Conservation (phyloP, 2,329 filamentous ascomycete genomes). For the Penicillium verrucosum region DNA sequence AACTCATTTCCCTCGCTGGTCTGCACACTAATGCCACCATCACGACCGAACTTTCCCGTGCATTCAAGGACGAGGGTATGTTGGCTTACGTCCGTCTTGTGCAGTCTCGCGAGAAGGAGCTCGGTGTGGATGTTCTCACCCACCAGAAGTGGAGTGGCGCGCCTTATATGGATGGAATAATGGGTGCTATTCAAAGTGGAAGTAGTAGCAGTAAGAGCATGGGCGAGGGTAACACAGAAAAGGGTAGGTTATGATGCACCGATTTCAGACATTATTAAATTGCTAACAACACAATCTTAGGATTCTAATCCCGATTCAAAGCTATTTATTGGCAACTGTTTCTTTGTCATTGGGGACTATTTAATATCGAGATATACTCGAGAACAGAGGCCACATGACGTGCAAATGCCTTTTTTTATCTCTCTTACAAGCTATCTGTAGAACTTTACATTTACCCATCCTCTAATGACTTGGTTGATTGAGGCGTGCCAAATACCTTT, state of each 20-base stretch:
- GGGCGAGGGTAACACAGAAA: conserved; percentile 90
- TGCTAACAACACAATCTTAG: background rate
- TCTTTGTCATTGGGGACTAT: background rate
- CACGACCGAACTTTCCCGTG: conserved; percentile 70
- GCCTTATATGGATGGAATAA: conserved; percentile 78
- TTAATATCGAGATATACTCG: background rate
- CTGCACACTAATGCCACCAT: conserved; percentile 63
- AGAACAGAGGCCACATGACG: background rate
- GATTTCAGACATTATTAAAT: background rate
- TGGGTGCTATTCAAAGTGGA: conserved; percentile 87
- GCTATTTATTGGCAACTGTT: background rate
- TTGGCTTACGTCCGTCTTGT: conserved; percentile 94
- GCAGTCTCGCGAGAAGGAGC: conserved; percentile 83
- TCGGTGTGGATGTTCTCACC: conserved; percentile 86
- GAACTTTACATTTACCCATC: too few species aligned
- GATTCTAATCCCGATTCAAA: background rate
- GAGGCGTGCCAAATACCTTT: background rate
- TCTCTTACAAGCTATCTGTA: background rate
- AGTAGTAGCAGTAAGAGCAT: conserved; percentile 87
- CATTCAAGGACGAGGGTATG: conserved; percentile 91
- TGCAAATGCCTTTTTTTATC: background rate
- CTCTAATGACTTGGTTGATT: background rate
- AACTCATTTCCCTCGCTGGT: conserved; percentile 63
- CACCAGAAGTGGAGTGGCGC: conserved; percentile 80
- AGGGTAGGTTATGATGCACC: conserved; percentile 31